A percentile compares a stretch with the other conserved stretches of the same genome.
Evolutionary conservation across 176 grass and related monocot genomes (phyloP).

Genomic region (Phyllostachys edulis): DNA sequence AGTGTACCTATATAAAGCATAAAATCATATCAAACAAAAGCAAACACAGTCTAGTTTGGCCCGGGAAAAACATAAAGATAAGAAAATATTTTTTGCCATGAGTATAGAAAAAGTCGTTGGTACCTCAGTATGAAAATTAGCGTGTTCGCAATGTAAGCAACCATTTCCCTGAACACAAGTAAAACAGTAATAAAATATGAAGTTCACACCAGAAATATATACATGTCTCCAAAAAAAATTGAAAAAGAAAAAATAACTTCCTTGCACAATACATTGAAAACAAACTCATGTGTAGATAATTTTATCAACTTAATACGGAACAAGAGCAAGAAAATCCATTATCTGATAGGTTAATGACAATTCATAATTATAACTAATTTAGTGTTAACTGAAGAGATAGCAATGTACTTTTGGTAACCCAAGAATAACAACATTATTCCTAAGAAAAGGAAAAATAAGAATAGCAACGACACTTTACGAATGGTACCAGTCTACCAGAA

Average conservation of each 20-base stretch:
- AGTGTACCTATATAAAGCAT: not conserved
- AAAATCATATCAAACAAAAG: slow-evolving; percentile 15
- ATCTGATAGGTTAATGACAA: not conserved
- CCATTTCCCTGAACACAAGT: slow-evolving; percentile 88
- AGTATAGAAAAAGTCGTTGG: not conserved
- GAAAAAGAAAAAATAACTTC: slow-evolving; percentile 1
- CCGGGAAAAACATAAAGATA: slow-evolving; percentile 7
- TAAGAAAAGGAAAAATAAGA: not conserved
- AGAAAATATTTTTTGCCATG: not conserved
- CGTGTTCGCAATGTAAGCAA: slow-evolving; percentile 95
- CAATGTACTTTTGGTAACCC: slow-evolving; percentile 3
- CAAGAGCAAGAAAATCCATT: not conserved
- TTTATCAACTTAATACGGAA: not conserved
- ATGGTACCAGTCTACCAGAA: not conserved
- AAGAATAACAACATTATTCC: not conserved
- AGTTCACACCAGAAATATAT: slow-evolving; percentile 16
- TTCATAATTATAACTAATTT: slow-evolving; percentile 4
- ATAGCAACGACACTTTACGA: not conserved
- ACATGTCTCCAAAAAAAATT: not conserved
- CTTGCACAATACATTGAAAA: not conserved
- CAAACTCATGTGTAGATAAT: not conserved
- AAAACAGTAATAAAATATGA: slow-evolving; percentile 32
- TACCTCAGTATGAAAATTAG: slow-evolving; percentile 99
- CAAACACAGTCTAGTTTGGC: not conserved
- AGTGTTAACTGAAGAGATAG: not conserved